A percentile compares a stretch with the other conserved stretches of the same genome.
Conservation (phyloP, 495 filamentous ascomycete species). For the Tuber microsphaerosporum region DNA sequence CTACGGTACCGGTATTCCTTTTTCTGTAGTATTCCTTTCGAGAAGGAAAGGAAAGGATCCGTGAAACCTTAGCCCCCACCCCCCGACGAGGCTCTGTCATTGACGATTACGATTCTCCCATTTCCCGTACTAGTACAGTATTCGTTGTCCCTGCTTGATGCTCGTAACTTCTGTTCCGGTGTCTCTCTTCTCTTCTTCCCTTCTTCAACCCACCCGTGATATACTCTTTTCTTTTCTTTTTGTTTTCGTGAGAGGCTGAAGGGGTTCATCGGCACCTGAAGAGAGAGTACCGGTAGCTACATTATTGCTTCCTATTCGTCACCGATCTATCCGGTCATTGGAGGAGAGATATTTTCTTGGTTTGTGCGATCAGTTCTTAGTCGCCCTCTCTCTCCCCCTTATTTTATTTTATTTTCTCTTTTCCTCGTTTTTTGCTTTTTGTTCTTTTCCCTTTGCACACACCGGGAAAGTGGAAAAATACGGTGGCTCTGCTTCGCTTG, state of each 20-base stretch:
- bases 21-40: neutral
- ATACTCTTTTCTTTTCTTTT: neutral
- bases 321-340: neutral
- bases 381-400: neutral
- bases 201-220: neutral
- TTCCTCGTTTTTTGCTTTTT: neutral
- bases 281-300: neutral
- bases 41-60: neutral
- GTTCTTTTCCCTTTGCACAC: neutral
- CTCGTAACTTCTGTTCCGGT: neutral
- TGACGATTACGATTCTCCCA: neutral
- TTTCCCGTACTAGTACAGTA: neutral
- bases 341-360: neutral
- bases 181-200: neutral
- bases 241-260: neutral
- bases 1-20: too few species aligned
- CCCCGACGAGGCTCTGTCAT: neutral
- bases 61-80: neutral
- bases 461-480: neutral
- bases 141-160: neutral
- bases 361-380: neutral
- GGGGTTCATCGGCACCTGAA: neutral
- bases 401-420: neutral
- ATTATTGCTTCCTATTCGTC: neutral
- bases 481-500: neutral